Evolutionary conservation across 2,329 filamentous ascomycete species (phyloP).

Genomic region (Bipolaris oryzae): DNA sequence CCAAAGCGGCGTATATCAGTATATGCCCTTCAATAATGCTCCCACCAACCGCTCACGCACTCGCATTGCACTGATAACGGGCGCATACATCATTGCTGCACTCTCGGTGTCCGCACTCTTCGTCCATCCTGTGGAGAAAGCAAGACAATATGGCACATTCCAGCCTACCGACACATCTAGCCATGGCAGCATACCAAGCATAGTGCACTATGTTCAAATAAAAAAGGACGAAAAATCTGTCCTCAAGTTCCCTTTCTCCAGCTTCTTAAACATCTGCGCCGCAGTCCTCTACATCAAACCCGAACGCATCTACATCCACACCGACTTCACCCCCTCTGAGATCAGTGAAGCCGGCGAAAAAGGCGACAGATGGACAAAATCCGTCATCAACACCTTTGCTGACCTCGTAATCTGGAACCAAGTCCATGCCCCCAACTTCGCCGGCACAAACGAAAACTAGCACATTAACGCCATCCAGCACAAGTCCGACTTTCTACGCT

Average conservation of each 20-base stretch:
- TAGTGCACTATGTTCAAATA: neutral
- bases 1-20: neutral
- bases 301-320: slow-evolving; percentile 28
- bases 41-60: neutral
- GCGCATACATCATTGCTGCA: neutral
- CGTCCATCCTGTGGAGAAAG: neutral
- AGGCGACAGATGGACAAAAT: slow-evolving; percentile 25
- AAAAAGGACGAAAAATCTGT: neutral
- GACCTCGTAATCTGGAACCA: slow-evolving; percentile 16
- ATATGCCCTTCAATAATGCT: neutral
- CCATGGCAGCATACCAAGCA: neutral
- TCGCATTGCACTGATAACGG: neutral
- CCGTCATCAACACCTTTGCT: slow-evolving; percentile 23
- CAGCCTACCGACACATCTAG: neutral
- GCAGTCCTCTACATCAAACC: neutral
- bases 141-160: neutral
- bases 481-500: slow-evolving; percentile 31
- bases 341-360: slow-evolving; percentile 10
- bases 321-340: slow-evolving; percentile 21
- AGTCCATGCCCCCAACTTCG: slow-evolving; percentile 15
- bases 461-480: slow-evolving; percentile 22
- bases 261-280: neutral
- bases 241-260: neutral
- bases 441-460: slow-evolving; percentile 15
- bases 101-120: neutral